Base-by-base conservation (phyloP, 1,139 yeast genomes). In the Geotrichum armillariae region DNA sequence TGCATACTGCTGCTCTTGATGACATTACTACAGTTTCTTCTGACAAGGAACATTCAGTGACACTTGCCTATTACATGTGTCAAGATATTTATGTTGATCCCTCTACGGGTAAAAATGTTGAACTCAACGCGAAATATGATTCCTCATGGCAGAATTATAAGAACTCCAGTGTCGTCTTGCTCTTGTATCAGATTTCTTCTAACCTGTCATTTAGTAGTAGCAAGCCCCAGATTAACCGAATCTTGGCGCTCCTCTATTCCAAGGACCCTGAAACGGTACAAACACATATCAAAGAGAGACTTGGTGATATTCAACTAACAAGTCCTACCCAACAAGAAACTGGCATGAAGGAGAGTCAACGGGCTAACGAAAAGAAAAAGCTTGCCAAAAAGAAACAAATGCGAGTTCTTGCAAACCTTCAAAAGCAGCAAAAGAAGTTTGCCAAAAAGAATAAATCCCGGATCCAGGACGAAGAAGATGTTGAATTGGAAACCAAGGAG, bases 331-430 rank as follows among this genome's bases (percentile, higher is more conserved):
- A 31, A 17, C 16, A 8, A 23, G 32, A 16, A 20, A 32, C 18
- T 16, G 9, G 14, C 17, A 23, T 22, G 17, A 18, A 20, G 18
- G 47, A 36, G 14, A 22, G 9, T 14, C 23, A 46, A 34, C 34
- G 27, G 21, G 35, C n/a, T n/a, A 22, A 27, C 4, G 38, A 14
- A 9, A 18, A 18, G 23, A 48, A 46, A 41, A 38, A 52, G 16
- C 41, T 80, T 21, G 98, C 96, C 0, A 77, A 80, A 58, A 83
- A 78, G 50, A 78, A 95, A 56, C 88, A 84, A 61, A 79, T 78
- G 5, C 85, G 81, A 59, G 74, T 91, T 39, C 67, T 91, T 77
- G 89, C 82, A 1, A 89, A 85, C 57, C 80, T 93, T 67, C 60
- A 57, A 36, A 82, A 79, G 57, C 95, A 89, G 60, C 97, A 90